Base-by-base conservation (phyloP, 371 early-diverging fungal species). In the Rhizomucor pusillus region DNA sequence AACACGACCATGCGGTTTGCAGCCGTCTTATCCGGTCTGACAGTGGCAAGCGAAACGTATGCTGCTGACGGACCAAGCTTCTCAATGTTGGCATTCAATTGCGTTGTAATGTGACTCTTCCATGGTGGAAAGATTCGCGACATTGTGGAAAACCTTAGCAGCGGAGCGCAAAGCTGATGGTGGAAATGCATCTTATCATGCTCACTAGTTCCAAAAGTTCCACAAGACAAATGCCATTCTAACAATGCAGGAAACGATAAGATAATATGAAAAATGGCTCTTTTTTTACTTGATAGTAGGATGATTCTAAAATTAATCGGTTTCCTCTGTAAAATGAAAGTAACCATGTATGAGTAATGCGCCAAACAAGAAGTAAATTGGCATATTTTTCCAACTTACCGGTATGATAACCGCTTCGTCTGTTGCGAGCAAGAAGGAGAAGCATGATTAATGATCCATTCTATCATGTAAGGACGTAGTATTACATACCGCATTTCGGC, bases 401-500 rank as follows among this genome's bases (percentile, higher is more conserved):
- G 12, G 75, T 75, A 44, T 75, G 75, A 59, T 75, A 75, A n/a
- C 71, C 75, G 41, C 75, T 75, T 57, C 75, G 69, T 60, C 75
- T 73, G 63, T 52, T 10, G 29, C 23, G 25, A 49, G n/a, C n/a
- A 18, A 53, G 24, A 46, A 29, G 40, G 23, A 40, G 39, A 20
- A 13, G 34, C 29, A 41, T 29, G 7, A 5, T 29, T 3, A 29
- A 7, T 29, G 5, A 29, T 3, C 7, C 3, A 7, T 29, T 29
- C 7, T 5, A 23, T 33, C 37, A 45, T 25, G 10, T 20, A 50
- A n/a, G 1, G 2, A 1, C 10, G 14, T 50, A 18, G 10, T 14
- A 9, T 11, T 20, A 46, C 39, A 45, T 55, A 55, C 55, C 97
- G 82, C 88, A 97, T 93, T 73, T 94, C 95, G 11, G 92, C 96